Evolutionary conservation across 805 yeast species (phyloP).

Genomic region (Cyberlindnera nakhonratchasimensis): DNA sequence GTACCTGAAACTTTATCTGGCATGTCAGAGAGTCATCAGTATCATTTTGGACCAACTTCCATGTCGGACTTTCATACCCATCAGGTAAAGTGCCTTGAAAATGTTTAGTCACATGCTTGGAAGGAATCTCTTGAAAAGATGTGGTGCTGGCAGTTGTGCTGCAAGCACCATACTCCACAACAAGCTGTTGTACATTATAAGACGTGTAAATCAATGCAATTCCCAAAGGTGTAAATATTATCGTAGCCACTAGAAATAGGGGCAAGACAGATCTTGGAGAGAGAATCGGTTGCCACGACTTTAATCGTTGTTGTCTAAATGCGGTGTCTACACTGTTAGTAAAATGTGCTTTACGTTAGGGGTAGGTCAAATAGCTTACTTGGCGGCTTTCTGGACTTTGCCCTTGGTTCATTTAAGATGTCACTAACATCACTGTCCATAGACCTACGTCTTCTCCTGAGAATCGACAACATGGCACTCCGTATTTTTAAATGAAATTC

Average conservation of each 20-base stretch:
- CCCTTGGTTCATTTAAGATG: slow-evolving; percentile 28
- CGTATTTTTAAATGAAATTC: neutral
- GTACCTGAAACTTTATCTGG: slow-evolving; percentile 65
- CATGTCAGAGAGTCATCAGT: slow-evolving; percentile 48
- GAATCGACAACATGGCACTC: slow-evolving; percentile 18
- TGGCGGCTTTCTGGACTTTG: slow-evolving; percentile 51
- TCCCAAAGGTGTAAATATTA: slow-evolving; percentile 88
- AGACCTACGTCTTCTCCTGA: slow-evolving; percentile 27
- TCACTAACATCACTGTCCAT: slow-evolving; percentile 30
- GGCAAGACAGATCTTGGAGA: slow-evolving; percentile 92
- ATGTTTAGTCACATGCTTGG: slow-evolving; percentile 53
- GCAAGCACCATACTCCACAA: slow-evolving; percentile 76
- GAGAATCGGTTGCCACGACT: slow-evolving; percentile 78
- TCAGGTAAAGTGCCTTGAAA: slow-evolving; percentile 40
- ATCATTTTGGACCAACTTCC: slow-evolving; percentile 50
- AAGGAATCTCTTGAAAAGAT: slow-evolving; percentile 51
- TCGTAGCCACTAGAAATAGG: slow-evolving; percentile 64
- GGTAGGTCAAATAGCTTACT: slow-evolving; percentile 26
- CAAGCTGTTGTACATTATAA: slow-evolving; percentile 70
- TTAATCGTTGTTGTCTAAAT: slow-evolving; percentile 66
- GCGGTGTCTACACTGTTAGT: slow-evolving; percentile 53
- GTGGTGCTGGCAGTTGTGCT: slow-evolving; percentile 42
- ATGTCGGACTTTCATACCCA: slow-evolving; percentile 43
- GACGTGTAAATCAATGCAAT: slow-evolving; percentile 78
- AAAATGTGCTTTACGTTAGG: slow-evolving; percentile 20